Evolutionary conservation across 805 yeast genomes (phyloP).

Genomic region (Saccharomycopsis selenospora): DNA sequence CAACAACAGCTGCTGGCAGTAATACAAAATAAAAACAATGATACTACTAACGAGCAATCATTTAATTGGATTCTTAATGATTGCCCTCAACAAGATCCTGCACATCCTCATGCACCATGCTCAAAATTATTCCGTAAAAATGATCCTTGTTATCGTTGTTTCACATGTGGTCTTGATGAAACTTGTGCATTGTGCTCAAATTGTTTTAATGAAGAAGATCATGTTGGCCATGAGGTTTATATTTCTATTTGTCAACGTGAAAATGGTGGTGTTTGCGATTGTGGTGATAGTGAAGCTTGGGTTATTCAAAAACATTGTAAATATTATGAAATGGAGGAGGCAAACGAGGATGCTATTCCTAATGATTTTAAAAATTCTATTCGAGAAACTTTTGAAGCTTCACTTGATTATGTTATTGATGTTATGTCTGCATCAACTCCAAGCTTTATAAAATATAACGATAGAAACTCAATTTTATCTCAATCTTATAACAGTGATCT

Average conservation of each 20-base stretch:
- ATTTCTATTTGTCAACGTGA: slow-evolving; percentile 27
- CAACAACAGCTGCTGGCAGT: too few species aligned
- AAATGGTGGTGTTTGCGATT: slow-evolving; percentile 66
- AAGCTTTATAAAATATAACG: slow-evolving; percentile 28
- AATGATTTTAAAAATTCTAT: slow-evolving; percentile 35
- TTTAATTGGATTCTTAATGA: slow-evolving; percentile 12
- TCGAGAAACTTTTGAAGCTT: slow-evolving; percentile 36
- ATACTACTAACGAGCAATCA: background rate
- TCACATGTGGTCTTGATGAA: slow-evolving; percentile 69
- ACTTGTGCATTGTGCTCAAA: slow-evolving; percentile 71
- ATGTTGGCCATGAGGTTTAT: slow-evolving; percentile 55
- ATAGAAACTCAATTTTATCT: slow-evolving; percentile 24
- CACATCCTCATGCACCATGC: slow-evolving; percentile 60
- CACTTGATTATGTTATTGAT: slow-evolving; percentile 56
- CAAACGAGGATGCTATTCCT: slow-evolving; percentile 34
- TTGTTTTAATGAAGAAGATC: slow-evolving; percentile 68
- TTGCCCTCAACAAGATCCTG: slow-evolving; percentile 21
- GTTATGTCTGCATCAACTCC: slow-evolving; percentile 45
- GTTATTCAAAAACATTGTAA: slow-evolving; percentile 27
- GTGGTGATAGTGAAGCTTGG: slow-evolving; percentile 90
- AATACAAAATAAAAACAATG: slow-evolving; percentile 19
- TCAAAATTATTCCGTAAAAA: slow-evolving; percentile 54
- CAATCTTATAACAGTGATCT: slow-evolving; percentile 31
- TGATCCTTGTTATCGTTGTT: slow-evolving; percentile 65
- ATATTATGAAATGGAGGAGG: slow-evolving; percentile 27